Evolutionary conservation across 2,329 filamentous ascomycete genomes (phyloP).

Genomic region (Trichoderma harzianum): DNA sequence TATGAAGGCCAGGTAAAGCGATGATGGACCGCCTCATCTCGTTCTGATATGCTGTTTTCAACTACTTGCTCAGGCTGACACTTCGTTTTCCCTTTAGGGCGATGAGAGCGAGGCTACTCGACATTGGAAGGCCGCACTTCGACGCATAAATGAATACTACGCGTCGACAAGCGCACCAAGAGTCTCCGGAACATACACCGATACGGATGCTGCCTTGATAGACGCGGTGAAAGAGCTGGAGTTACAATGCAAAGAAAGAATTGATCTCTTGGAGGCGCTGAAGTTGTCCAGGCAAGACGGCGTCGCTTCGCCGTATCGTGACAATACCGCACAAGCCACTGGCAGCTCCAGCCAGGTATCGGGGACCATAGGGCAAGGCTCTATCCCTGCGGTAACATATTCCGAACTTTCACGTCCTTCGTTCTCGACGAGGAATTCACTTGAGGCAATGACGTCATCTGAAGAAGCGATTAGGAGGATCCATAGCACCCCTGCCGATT

Average conservation of each 20-base stretch:
- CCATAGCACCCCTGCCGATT: slow-evolving; percentile 24
- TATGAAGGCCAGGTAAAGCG: slow-evolving; percentile 80
- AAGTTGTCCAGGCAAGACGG: slow-evolving; percentile 56
- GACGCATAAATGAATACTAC: slow-evolving; percentile 84
- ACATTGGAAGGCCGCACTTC: slow-evolving; percentile 84
- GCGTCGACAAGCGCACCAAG: slow-evolving; percentile 65
- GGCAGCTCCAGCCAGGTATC: slow-evolving; percentile 30
- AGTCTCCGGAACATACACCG: slow-evolving; percentile 66
- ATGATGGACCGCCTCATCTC: neutral
- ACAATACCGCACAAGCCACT: slow-evolving; percentile 22
- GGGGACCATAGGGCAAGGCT: slow-evolving; percentile 75
- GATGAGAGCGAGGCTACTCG: slow-evolving; percentile 88
- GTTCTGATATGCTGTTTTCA: neutral
- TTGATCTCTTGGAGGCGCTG: slow-evolving; percentile 81
- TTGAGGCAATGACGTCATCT: slow-evolving; percentile 53
- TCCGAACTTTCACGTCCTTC: slow-evolving; percentile 72
- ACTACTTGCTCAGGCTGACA: neutral
- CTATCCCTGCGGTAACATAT: slow-evolving; percentile 76
- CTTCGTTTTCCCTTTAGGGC: slow-evolving; percentile 52
- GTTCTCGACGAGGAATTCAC: slow-evolving; percentile 54
- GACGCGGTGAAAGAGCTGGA: slow-evolving; percentile 58
- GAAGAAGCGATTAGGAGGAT: slow-evolving; percentile 42
- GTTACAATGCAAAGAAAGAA: slow-evolving; percentile 86
- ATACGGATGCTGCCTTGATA: slow-evolving; percentile 78
- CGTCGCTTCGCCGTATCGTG: slow-evolving; percentile 6